Evolutionary conservation across 768 basidiomycete genomes (phyloP).

Genomic region (Infundibulicybe gibba): DNA sequence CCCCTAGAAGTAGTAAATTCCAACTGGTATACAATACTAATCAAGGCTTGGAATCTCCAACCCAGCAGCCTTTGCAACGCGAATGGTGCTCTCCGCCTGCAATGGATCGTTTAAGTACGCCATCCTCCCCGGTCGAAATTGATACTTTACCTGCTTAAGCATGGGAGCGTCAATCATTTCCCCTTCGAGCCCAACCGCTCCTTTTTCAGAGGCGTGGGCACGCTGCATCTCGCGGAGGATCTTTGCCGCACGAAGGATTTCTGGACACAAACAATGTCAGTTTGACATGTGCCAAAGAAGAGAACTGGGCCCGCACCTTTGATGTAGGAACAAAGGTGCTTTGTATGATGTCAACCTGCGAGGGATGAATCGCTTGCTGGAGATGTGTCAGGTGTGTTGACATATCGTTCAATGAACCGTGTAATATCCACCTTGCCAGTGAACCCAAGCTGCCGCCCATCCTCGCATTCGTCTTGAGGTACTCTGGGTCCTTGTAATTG

Average conservation of each 20-base stretch:
- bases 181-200: slow-evolving; percentile 76
- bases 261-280: slow-evolving; percentile 36
- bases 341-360: slow-evolving; percentile 77
- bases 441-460: slow-evolving; percentile 81
- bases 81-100: slow-evolving; percentile 45
- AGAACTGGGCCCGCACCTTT: slow-evolving; percentile 34
- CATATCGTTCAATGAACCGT: not conserved
- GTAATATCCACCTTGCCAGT: slow-evolving; percentile 70
- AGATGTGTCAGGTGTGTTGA: not conserved
- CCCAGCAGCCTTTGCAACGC: slow-evolving; percentile 50
- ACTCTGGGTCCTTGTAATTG: slow-evolving; percentile 72
- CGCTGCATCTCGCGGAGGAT: slow-evolving; percentile 65
- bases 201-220: slow-evolving; percentile 48
- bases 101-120: not conserved
- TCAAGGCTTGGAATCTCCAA: slow-evolving; percentile 41
- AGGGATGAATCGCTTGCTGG: slow-evolving; percentile 94
- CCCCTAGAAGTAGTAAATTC: not conserved
- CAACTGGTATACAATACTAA: not conserved
- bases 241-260: slow-evolving; percentile 71
- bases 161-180: slow-evolving; percentile 94
- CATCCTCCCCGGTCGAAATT: not conserved
- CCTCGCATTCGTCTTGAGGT: slow-evolving; percentile 72
- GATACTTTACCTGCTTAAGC: slow-evolving; percentile 66
- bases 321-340: slow-evolving; percentile 72
- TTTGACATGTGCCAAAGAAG: not conserved